A percentile compares a stretch with the other conserved stretches of the same genome.
phyloP scores from a whole-genome alignment of 1,139 yeast species.

The Debaryomyces coudertii region DNA sequence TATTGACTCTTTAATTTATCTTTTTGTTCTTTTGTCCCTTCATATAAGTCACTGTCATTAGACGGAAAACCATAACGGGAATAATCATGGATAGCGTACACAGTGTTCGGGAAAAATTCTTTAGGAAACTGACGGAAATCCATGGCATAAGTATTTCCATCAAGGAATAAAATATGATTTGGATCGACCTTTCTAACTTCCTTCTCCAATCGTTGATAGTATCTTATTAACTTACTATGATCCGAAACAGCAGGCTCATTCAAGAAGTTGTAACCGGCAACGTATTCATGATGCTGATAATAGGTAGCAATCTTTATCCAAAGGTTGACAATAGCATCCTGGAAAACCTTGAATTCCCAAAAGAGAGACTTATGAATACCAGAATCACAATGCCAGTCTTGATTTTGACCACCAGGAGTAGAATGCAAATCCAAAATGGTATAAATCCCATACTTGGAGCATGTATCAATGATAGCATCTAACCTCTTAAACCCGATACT shows the following conservation, averaged over 20 bases:
- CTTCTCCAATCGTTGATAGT: conserved; percentile 36
- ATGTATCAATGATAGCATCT: conserved; percentile 42
- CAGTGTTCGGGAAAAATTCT: conserved; percentile 36
- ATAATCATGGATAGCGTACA: conserved; percentile 52
- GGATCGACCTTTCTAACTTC: conserved; percentile 44
- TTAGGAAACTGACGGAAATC: conserved; percentile 49
- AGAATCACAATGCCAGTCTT: conserved; percentile 53
- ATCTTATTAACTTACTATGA: conserved; percentile 39
- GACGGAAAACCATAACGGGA: conserved; percentile 45
- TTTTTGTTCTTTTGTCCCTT: conserved; percentile 34
- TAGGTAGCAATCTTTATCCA: conserved; percentile 46
- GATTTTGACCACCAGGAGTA: conserved; percentile 53
- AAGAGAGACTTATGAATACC: conserved; percentile 45
- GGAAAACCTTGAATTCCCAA: conserved; percentile 50
- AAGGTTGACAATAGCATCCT: conserved; percentile 42
- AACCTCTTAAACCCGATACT: conserved; percentile 44
- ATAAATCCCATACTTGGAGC: conserved; percentile 43
- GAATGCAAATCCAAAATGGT: conserved; percentile 50
- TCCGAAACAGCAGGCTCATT: conserved; percentile 50
- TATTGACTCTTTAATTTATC: conserved; percentile 36
- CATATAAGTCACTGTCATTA: conserved; percentile 30
- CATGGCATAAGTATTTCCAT: conserved; percentile 51
- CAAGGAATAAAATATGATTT: conserved; percentile 47
- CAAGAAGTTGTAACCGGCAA: conserved; percentile 53
- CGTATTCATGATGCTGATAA: conserved; percentile 45